phyloP scores from a whole-genome alignment of 78 protist species.

The Dictyostelium brefeldianum region DNA sequence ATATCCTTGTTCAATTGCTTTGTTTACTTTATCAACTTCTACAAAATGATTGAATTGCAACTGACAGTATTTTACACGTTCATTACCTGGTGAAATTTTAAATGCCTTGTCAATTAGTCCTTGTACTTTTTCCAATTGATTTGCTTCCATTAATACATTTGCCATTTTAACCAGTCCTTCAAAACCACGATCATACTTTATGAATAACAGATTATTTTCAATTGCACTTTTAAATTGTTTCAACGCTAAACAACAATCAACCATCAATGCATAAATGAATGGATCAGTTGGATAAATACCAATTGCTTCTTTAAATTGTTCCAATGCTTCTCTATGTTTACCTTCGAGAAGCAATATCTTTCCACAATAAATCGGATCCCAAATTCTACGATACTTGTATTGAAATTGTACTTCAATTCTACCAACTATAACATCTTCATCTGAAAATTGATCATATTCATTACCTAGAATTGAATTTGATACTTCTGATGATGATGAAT shows the following conservation, averaged over 20 bases:
- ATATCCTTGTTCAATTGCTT: conserved; percentile 35
- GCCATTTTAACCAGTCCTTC: conserved; percentile 31
- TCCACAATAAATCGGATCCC: conserved; percentile 74
- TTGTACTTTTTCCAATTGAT: conserved; percentile 51
- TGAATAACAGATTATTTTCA: not conserved
- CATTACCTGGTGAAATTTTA: not conserved
- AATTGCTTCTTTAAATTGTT: conserved; percentile 48
- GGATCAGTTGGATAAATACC: conserved; percentile 26
- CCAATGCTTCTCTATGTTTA: conserved; percentile 44
- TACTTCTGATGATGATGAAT: not conserved
- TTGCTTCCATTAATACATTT: conserved; percentile 36
- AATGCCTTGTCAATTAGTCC: conserved; percentile 38
- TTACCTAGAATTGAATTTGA: not conserved
- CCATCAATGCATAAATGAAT: conserved; percentile 31
- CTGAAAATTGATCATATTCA: conserved; percentile 9
- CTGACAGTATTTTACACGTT: conserved; percentile 15
- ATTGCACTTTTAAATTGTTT: conserved; percentile 32
- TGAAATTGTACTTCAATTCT: conserved; percentile 62
- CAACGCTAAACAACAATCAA: conserved; percentile 41
- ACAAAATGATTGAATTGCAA: conserved; percentile 3
- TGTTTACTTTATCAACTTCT: conserved; percentile 48
- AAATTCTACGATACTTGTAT: conserved; percentile 57
- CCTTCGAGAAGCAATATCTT: conserved; percentile 41
- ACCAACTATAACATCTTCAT: conserved; percentile 64
- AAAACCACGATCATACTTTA: conserved; percentile 22